phyloP scores from a whole-genome alignment of 2,329 filamentous ascomycete genomes.

The Botryotinia convoluta region DNA sequence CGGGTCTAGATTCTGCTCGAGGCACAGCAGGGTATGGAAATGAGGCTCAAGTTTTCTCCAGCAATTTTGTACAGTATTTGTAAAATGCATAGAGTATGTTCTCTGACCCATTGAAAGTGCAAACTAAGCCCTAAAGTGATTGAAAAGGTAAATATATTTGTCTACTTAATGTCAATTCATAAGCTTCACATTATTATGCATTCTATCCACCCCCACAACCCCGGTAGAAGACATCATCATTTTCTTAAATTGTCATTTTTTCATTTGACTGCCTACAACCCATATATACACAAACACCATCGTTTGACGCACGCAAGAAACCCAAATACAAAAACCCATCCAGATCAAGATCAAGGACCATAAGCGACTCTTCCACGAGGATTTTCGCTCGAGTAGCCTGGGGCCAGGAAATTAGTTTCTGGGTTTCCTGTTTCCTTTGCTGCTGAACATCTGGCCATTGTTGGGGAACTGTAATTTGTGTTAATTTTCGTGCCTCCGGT shows the following conservation, averaged over 20 bases:
- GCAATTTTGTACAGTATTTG: conserved; percentile 21
- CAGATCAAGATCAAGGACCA: conserved; percentile 34
- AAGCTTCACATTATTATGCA: neutral
- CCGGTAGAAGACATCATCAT: neutral
- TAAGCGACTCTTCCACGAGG: conserved; percentile 38
- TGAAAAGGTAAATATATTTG: neutral
- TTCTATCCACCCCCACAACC: neutral
- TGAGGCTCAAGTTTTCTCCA: conserved; percentile 15
- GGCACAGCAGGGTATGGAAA: neutral
- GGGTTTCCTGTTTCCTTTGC: conserved; percentile 82
- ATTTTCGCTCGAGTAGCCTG: conserved; percentile 49
- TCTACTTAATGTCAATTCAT: neutral
- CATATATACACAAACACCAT: conserved; percentile 40
- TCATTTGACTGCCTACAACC: conserved; percentile 34
- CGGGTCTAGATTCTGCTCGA: conserved; percentile 28
- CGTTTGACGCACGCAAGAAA: conserved; percentile 28
- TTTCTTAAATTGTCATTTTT: conserved; percentile 25
- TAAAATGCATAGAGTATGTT: conserved; percentile 25
- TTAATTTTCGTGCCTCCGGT: conserved; percentile 18
- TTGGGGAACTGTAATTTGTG: conserved; percentile 68
- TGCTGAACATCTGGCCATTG: conserved; percentile 95
- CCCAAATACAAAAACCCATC: conserved; percentile 27
- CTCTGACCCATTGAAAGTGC: neutral
- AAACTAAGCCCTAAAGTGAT: too few species aligned
- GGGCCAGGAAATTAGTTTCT: conserved; percentile 75